Evolutionary conservation across 2,329 filamentous ascomycete genomes (phyloP).

Genomic region (Sarocladium oryzae): DNA sequence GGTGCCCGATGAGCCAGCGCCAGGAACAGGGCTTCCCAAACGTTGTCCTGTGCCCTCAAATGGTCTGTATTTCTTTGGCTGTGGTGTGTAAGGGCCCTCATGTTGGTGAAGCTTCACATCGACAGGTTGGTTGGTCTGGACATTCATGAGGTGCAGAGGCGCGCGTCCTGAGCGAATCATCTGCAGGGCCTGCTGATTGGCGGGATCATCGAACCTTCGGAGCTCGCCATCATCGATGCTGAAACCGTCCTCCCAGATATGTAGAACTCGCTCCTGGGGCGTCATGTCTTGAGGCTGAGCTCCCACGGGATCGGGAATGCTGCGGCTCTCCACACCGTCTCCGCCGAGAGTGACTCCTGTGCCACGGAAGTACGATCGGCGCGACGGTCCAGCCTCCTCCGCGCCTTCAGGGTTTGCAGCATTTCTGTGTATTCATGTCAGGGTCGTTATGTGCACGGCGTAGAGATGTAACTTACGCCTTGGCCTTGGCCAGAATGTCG

Average conservation of each 20-base stretch:
- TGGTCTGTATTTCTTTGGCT: slow-evolving; percentile 70
- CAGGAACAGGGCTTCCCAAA: slow-evolving; percentile 71
- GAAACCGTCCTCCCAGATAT: slow-evolving; percentile 80
- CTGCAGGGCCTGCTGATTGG: slow-evolving; percentile 62
- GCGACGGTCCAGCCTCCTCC: slow-evolving; percentile 44
- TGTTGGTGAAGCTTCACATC: slow-evolving; percentile 75
- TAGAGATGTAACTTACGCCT: slow-evolving; percentile 51
- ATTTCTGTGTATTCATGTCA: slow-evolving; percentile 47
- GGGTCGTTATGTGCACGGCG: no score
- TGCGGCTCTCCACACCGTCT: slow-evolving; percentile 64
- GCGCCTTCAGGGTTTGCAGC: slow-evolving; percentile 45
- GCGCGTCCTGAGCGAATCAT: slow-evolving; percentile 74
- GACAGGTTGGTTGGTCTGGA: slow-evolving; percentile 66
- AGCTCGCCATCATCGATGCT: slow-evolving; percentile 78
- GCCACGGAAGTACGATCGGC: slow-evolving; percentile 56
- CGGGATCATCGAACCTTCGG: slow-evolving; percentile 71
- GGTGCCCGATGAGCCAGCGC: slow-evolving; percentile 29
- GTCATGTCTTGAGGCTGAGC: slow-evolving; percentile 19
- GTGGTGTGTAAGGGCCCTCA: slow-evolving; percentile 61
- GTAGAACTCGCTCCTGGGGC: slow-evolving; percentile 61
- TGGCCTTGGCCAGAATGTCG: slow-evolving; percentile 59
- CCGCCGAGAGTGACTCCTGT: slow-evolving; percentile 71
- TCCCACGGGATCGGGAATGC: slow-evolving; percentile 53
- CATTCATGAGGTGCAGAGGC: slow-evolving; percentile 71
- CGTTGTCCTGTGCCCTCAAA: slow-evolving; percentile 67